Conservation (phyloP, 2,329 filamentous ascomycete genomes). For the Pseudogymnoascus sp. region DNA sequence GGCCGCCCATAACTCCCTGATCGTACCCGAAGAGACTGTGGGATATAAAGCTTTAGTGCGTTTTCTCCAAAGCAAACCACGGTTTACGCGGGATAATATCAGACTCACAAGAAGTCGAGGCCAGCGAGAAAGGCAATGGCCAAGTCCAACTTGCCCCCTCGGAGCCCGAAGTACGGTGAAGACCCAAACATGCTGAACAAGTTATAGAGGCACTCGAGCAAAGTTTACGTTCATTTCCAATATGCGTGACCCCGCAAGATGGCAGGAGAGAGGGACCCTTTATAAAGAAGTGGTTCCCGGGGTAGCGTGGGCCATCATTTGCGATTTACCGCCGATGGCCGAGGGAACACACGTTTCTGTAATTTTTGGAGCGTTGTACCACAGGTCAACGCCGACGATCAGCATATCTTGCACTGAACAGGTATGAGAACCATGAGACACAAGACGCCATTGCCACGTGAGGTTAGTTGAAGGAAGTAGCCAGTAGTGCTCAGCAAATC, state of each 20-base stretch:
- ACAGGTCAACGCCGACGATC: neutral
- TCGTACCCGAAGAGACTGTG: slow-evolving; percentile 49
- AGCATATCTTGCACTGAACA: neutral
- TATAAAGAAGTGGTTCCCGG: slow-evolving; percentile 1
- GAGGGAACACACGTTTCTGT: neutral
- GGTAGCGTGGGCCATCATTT: neutral
- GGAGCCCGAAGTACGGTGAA: slow-evolving; percentile 53
- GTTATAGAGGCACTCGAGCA: neutral
- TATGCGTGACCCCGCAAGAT: neutral
- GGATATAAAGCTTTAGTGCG: neutral
- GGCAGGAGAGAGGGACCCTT: neutral
- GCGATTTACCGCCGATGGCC: neutral
- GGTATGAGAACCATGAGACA: neutral
- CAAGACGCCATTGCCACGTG: neutral
- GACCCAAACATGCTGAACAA: slow-evolving; percentile 18
- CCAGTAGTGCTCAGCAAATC: neutral
- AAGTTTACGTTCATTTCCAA: neutral
- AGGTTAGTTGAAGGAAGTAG: neutral
- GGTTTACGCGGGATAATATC: neutral
- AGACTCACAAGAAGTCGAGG: slow-evolving; percentile 57
- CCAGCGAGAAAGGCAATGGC: slow-evolving; percentile 66
- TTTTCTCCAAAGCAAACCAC: slow-evolving; percentile 43
- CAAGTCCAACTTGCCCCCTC: slow-evolving; percentile 57
- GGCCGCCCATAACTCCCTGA: slow-evolving; percentile 65
- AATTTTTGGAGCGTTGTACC: neutral